phyloP scores from a whole-genome alignment of 768 basidiomycete genomes.

The Lactarius evosmus region DNA sequence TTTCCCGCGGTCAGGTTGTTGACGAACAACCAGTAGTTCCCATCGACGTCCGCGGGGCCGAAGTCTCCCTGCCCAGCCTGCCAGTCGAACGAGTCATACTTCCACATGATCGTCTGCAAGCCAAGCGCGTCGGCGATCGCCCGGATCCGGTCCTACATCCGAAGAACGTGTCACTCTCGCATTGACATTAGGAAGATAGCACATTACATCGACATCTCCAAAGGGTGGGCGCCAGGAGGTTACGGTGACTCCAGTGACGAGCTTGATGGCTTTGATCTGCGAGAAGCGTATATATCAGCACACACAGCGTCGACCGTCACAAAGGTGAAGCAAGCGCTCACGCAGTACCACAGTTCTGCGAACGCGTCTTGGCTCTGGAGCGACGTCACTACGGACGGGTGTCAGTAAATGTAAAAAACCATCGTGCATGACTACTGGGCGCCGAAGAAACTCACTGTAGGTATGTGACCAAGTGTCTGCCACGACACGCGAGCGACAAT shows the following conservation, averaged over 20 bases:
- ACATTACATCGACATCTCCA: slow-evolving; percentile 54
- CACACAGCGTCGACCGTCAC: not conserved
- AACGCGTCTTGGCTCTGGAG: slow-evolving; percentile 63
- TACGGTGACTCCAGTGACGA: slow-evolving; percentile 53
- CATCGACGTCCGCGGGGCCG: slow-evolving; percentile 16
- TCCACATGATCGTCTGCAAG: slow-evolving; percentile 71
- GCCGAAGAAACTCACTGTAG: slow-evolving; percentile 35
- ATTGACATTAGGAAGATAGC: not conserved
- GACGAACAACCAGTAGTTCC: slow-evolving; percentile 13
- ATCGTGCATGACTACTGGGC: not conserved
- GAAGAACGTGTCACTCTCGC: not conserved
- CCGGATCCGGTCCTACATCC: slow-evolving; percentile 57
- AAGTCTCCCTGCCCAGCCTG: slow-evolving; percentile 29
- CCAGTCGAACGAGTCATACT: slow-evolving; percentile 72
- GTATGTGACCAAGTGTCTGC: slow-evolving; percentile 51
- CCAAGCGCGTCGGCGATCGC: slow-evolving; percentile 64
- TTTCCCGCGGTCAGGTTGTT: slow-evolving; percentile 13
- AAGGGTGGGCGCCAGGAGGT: slow-evolving; percentile 62
- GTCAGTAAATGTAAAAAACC: not conserved
- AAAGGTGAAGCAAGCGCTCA: slow-evolving; percentile 31
- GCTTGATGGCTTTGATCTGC: slow-evolving; percentile 51
- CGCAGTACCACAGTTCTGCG: slow-evolving; percentile 73
- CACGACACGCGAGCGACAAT: not conserved
- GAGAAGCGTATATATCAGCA: not conserved
- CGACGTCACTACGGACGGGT: slow-evolving; percentile 45